phyloP scores from a whole-genome alignment of 257 asterid genomes.

The Solanum piurae region DNA sequence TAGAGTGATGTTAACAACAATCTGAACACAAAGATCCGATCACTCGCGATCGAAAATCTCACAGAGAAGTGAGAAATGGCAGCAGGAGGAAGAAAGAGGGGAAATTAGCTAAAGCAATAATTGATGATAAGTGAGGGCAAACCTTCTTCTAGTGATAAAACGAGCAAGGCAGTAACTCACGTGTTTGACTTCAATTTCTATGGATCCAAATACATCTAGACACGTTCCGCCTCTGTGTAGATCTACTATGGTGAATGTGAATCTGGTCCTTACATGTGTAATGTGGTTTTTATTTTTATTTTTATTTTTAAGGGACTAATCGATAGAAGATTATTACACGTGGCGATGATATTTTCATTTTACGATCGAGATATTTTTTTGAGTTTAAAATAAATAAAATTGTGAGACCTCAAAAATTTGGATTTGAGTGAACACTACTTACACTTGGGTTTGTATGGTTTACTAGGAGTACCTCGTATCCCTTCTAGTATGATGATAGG shows the following conservation, averaged over 20 bases:
- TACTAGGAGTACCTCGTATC: not conserved
- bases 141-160: not conserved
- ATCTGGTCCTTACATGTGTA: not conserved
- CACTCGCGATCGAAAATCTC: not conserved
- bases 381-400: not conserved
- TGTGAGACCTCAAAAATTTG: not conserved
- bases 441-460: not conserved
- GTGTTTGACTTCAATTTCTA: not conserved
- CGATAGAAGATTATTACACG: not conserved
- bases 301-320: not conserved
- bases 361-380: not conserved
- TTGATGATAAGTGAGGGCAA: not conserved
- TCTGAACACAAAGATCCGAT: slow-evolving; percentile 1
- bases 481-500: not conserved
- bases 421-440: not conserved
- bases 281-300: not conserved
- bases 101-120: not conserved
- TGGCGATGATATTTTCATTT: not conserved
- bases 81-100: not conserved
- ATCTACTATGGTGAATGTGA: not conserved
- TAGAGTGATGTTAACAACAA: not conserved
- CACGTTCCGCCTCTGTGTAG: not conserved
- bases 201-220: not conserved
- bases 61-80: not conserved
- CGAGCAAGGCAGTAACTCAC: not conserved